phyloP scores from a whole-genome alignment of 345 rosid species.

The Heritiera fomes region DNA sequence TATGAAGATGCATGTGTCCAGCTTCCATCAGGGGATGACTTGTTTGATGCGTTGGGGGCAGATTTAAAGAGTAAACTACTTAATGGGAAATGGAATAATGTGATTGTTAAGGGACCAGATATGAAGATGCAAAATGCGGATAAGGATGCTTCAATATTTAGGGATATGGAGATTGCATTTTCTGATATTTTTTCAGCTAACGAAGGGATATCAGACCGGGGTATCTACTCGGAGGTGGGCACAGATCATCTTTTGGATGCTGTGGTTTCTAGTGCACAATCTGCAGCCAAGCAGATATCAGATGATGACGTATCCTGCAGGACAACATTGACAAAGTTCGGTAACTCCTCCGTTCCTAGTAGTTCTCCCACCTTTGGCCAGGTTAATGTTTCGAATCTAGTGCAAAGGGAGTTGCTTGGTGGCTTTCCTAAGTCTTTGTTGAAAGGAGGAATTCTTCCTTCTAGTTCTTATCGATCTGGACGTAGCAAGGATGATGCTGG shows the following conservation, averaged over 20 bases:
- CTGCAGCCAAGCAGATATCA: conserved; percentile 64
- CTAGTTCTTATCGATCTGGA: conserved; percentile 47
- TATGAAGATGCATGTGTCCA: conserved; percentile 42
- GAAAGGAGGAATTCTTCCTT: conserved; percentile 40
- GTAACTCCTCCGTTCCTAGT: conserved; percentile 56
- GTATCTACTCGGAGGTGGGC: conserved; percentile 35
- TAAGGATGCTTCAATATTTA: conserved; percentile 35
- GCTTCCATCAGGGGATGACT: conserved; percentile 59
- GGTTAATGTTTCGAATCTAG: conserved; percentile 37
- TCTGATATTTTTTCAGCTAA: conserved; percentile 42
- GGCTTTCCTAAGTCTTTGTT: conserved; percentile 37
- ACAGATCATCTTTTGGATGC: conserved; percentile 93
- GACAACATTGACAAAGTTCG: conserved; percentile 67
- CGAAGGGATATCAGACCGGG: conserved; percentile 37
- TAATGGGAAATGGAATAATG: conserved; percentile 35
- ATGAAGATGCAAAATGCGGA: conserved; percentile 37
- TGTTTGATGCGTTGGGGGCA: conserved; percentile 76
- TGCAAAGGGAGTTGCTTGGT: conserved; percentile 35
- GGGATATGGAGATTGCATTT: conserved; percentile 38
- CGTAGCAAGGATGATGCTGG: conserved; percentile 45
- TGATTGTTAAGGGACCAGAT: conserved; percentile 28
- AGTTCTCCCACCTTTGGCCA: conserved; percentile 39
- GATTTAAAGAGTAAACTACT: conserved; percentile 65
- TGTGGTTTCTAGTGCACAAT: conserved; percentile 66
- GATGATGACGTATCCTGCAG: conserved; percentile 71